Percentiles rank a stretch among this genome's conserved stretches.
phyloP scores from a whole-genome alignment of 805 yeast genomes.

The Ogataea zsoltii region DNA sequence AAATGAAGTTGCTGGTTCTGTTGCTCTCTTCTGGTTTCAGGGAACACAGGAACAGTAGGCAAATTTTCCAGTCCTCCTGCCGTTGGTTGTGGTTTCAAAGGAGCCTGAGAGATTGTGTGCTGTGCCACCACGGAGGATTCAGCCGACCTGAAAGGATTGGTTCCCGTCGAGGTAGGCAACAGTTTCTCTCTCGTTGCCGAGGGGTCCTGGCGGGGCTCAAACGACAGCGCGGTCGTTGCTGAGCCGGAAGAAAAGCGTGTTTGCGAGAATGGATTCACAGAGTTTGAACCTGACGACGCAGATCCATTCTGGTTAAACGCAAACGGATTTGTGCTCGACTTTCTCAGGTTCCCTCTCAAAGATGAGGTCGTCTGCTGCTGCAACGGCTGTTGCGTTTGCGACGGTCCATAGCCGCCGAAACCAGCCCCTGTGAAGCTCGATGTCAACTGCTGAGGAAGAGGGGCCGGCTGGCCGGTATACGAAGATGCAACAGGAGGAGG shows the following conservation, averaged over 20 bases:
- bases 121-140: conserved; percentile 30
- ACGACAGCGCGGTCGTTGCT: conserved; percentile 24
- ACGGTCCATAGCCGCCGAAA: conserved; percentile 51
- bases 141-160: conserved; percentile 57
- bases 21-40: conserved; percentile 47
- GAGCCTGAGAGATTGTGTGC: conserved; percentile 15
- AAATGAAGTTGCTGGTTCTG: conserved; percentile 21
- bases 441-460: conserved; percentile 13
- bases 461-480: conserved; percentile 17
- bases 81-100: conserved; percentile 52
- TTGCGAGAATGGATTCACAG: conserved; percentile 31
- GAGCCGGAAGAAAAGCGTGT: conserved; percentile 26
- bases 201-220: conserved; percentile 6
- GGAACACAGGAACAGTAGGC: conserved; percentile 69
- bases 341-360: conserved; percentile 24
- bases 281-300: conserved; percentile 5
- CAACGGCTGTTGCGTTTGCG: conserved; percentile 19
- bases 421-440: conserved; percentile 51
- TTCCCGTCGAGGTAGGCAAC: conserved; percentile 42
- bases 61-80: conserved; percentile 73
- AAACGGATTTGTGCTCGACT: conserved; percentile 34
- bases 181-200: conserved; percentile 9
- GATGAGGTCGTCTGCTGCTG: conserved; percentile 26
- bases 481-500: conserved; percentile 21
- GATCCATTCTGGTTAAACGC: conserved; percentile 12